Base-by-base conservation (phyloP, 805 yeast genomes). In the Ogataea angusta region DNA sequence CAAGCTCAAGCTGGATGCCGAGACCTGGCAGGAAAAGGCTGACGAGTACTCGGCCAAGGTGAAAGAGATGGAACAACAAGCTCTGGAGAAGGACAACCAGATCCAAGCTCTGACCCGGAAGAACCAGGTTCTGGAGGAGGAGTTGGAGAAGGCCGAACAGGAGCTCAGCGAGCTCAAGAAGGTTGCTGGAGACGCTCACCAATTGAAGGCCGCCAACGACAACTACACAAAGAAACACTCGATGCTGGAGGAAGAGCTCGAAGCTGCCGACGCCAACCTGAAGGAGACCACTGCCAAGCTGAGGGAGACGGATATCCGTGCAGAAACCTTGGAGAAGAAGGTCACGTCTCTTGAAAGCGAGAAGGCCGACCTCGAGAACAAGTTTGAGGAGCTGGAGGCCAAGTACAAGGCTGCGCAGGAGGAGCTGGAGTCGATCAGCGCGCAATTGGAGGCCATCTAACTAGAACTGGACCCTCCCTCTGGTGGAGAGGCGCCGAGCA, bases 401-500 rank as follows among this genome's bases (percentile, higher is more conserved):
- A 83, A 90, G 70, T 82, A 88, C 78, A 72, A 74, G 62, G 75
- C 80, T 53, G 91, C 96, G 51, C 85, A 87, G 76, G 79, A 85
- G 54, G 99, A 93, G 71, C 78, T 93, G 72, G 98, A 93, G 58
- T 96, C 90, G 72, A 90, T 93, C 72, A 83, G 89, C 66, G 88
- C 89, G 64, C 96, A 95, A 73, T 83, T 93, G 69, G 98, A 93
- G 70, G 79, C 79, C 54, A 68, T 76, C 62, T 76, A 69, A 65
- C 37, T 38, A 17, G 41, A 38, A 10, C 32, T 21, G 17, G 41
- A 27, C 4, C 32, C 32, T 6, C 10, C 9, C 6, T 42, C 38
- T 9, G 16, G 21, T 27, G 42, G 24, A 14, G 30, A 37, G 30
- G 37, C 21, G 18, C 17, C 23, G 10, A 18, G 21, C 7, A 9